Evolutionary conservation across 2,329 filamentous ascomycete genomes (phyloP).

Genomic region (Pseudocercospora musae): DNA sequence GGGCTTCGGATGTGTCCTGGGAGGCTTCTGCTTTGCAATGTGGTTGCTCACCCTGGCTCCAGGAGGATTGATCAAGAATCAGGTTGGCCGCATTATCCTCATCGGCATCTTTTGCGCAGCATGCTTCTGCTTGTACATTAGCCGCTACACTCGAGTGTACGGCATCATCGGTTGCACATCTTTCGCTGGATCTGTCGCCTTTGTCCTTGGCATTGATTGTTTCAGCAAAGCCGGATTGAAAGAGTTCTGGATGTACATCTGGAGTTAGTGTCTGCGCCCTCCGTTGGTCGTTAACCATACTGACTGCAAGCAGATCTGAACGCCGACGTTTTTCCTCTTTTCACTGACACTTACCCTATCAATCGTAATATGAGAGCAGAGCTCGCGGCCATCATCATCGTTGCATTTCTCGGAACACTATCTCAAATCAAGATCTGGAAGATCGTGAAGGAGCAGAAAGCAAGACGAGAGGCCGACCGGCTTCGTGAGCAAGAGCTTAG

Average conservation of each 20-base stretch:
- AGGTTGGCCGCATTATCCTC: slow-evolving; percentile 66
- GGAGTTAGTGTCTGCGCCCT: slow-evolving; percentile 53
- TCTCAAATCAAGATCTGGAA: slow-evolving; percentile 87
- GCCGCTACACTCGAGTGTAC: slow-evolving; percentile 72
- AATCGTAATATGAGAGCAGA: slow-evolving; percentile 86
- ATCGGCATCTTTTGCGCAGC: slow-evolving; percentile 68
- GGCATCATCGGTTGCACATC: slow-evolving; percentile 72
- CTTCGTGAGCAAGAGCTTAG: slow-evolving; percentile 56
- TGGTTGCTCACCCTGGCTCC: slow-evolving; percentile 78
- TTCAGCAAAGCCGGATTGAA: slow-evolving; percentile 87
- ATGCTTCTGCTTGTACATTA: slow-evolving; percentile 73
- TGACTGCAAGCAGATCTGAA: slow-evolving; percentile 59
- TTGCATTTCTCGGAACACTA: slow-evolving; percentile 71
- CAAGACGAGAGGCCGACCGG: slow-evolving; percentile 45
- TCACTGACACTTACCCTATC: slow-evolving; percentile 74
- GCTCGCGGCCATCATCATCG: slow-evolving; percentile 70
- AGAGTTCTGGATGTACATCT: slow-evolving; percentile 94
- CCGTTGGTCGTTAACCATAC: neutral
- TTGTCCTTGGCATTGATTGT: slow-evolving; percentile 84
- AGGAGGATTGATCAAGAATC: slow-evolving; percentile 67
- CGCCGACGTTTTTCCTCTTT: slow-evolving; percentile 71
- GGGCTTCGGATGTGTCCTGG: slow-evolving; percentile 80
- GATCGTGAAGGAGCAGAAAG: slow-evolving; percentile 59
- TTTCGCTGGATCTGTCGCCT: slow-evolving; percentile 75
- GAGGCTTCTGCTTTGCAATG: slow-evolving; percentile 83